Conservation (phyloP, 805 yeast species). For the Monosporozyma servazzii region DNA sequence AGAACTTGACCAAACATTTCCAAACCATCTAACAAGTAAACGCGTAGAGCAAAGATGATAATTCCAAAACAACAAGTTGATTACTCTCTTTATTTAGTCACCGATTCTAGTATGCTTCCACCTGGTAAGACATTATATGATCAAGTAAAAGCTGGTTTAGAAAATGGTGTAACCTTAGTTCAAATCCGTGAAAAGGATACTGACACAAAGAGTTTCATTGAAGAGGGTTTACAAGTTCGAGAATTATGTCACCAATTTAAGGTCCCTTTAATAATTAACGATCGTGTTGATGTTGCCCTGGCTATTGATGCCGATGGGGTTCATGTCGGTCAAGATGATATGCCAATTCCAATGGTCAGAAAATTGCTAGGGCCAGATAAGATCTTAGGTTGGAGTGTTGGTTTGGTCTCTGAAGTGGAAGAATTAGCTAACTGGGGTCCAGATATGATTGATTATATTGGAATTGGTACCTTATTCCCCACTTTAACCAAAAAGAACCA, state of each 20-base stretch:
- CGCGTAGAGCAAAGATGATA: conserved; percentile 7
- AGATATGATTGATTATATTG: conserved; percentile 61
- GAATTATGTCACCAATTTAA: conserved; percentile 46
- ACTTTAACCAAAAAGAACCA: conserved; percentile 62
- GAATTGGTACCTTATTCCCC: conserved; percentile 70
- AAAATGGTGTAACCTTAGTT: conserved; percentile 69
- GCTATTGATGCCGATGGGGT: conserved; percentile 88
- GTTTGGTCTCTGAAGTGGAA: conserved; percentile 43
- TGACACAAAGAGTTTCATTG: conserved; percentile 59
- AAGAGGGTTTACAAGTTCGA: conserved; percentile 52
- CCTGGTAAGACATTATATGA: conserved; percentile 41
- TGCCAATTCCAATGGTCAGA: conserved; percentile 48
- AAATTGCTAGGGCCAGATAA: conserved; percentile 60
- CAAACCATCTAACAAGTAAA: not conserved
- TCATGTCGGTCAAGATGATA: conserved; percentile 89
- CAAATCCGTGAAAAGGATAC: conserved; percentile 75
- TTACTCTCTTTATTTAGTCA: conserved; percentile 65
- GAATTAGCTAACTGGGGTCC: conserved; percentile 27
- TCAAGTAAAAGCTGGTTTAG: conserved; percentile 56
- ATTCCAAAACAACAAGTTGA: conserved; percentile 21
- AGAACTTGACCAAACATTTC: not conserved
- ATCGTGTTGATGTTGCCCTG: conserved; percentile 78
- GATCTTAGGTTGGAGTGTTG: conserved; percentile 72
- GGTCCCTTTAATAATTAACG: conserved; percentile 78
- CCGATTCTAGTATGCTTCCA: conserved; percentile 72